Conservation (phyloP, 108 stramenopile species). For the Stephanodiscus minutulus region DNA sequence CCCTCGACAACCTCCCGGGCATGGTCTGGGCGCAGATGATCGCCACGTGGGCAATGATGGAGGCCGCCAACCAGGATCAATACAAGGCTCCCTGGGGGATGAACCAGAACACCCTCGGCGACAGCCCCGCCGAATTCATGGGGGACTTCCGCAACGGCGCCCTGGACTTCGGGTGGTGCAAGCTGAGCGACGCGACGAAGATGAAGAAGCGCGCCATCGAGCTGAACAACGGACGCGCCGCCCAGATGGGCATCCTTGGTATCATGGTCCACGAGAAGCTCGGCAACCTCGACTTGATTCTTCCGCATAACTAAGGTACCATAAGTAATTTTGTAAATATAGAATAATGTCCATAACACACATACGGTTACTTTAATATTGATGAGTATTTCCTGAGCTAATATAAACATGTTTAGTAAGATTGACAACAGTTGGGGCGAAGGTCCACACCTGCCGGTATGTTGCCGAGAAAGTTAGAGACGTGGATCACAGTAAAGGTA, state of each 20-base stretch:
- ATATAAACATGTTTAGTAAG: too few relatives aligned
- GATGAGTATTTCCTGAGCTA: too few relatives aligned
- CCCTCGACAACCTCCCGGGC: conserved; percentile 51
- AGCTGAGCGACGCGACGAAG: conserved; percentile 61
- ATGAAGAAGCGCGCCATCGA: conserved; percentile 85
- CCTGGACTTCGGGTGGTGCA: conserved; percentile 82
- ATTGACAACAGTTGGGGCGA: too few relatives aligned
- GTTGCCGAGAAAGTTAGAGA: too few relatives aligned
- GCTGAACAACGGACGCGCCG: conserved; percentile 61
- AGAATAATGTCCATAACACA: neutral
- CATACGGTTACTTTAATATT: neutral
- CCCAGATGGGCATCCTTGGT: conserved; percentile 88
- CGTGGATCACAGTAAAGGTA: too few relatives aligned
- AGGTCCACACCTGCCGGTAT: too few relatives aligned
- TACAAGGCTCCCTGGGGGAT: conserved; percentile 23
- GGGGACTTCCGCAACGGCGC: conserved; percentile 84
- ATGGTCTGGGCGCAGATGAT: conserved; percentile 62
- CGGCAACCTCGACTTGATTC: conserved; percentile 31
- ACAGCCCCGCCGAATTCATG: conserved; percentile 55
- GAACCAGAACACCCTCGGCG: conserved; percentile 15
- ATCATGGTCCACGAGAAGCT: conserved; percentile 89
- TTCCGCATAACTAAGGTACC: conserved; percentile 9
- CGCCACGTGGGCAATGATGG: conserved; percentile 62
- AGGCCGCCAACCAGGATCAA: conserved; percentile 37
- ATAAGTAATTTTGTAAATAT: neutral